Conservation (phyloP, 371 early-diverging fungal species). For the Dinochytrium kinnereticum region DNA sequence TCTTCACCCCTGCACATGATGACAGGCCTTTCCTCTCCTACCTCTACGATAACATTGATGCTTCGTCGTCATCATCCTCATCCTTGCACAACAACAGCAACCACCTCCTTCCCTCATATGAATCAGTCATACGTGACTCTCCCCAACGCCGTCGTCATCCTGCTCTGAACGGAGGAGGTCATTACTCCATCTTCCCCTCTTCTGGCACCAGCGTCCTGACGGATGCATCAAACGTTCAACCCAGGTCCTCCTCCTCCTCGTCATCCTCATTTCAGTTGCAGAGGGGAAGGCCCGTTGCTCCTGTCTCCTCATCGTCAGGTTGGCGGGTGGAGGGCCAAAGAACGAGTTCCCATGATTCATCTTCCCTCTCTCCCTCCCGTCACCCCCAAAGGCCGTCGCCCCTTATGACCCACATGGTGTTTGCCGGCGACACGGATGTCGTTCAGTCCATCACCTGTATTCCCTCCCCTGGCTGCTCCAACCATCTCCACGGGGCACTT, state of each 20-base stretch:
- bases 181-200: not conserved
- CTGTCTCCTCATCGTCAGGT: not conserved
- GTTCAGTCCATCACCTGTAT: not conserved
- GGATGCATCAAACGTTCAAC: not conserved
- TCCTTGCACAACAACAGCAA: not conserved
- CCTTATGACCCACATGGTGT: not conserved
- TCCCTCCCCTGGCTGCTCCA: not conserved
- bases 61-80: not conserved
- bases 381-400: not conserved
- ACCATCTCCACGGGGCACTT: slow-evolving; percentile 1
- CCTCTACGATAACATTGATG: not conserved
- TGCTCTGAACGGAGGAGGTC: not conserved
- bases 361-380: not conserved
- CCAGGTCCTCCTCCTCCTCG: not conserved
- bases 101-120: no score
- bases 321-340: not conserved
- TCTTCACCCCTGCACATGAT: no score
- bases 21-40: not conserved
- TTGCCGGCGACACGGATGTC: not conserved
- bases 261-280: no score
- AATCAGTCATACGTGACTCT: not conserved
- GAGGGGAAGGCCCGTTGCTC: not conserved
- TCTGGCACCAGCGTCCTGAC: not conserved
- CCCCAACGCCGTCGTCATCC: not conserved
- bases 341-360: not conserved